Evolutionary conservation across 352 stramenopile species (phyloP), one percentile per base, ranked within the genome.

Genomic region (Blastocystis sp.): DNA sequence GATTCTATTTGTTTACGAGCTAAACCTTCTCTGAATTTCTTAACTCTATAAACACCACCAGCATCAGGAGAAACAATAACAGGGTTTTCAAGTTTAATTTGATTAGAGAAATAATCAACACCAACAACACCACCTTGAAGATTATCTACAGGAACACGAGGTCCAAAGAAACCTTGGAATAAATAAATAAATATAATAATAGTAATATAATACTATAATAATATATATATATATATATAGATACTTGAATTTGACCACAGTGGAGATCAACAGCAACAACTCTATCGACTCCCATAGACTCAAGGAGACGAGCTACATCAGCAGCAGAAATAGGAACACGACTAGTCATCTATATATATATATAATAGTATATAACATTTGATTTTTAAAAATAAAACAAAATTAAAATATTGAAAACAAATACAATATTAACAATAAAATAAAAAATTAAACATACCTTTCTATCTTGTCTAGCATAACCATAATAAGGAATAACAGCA

Each of bases 31-130:
- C 93, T 90, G 75, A 99, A 99, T 75, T 96, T 95, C 76, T 98
- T 99, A 42, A 90, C 90, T 55, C 91, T 81, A 28, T 95, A 94
- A 27, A 99, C 91, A 69, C 91, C 91, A 30, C 91, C 91, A 36
- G 91, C 91, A 73, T 99, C 91, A 5, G 91, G 91, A 42, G 88
- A 96, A 30, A 99, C 91, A 41, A 99, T 82, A 7, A 99, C 91
- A 11, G 88, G 88, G 74, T 97, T 98, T 66, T 95, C 80, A 35
- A 98, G 78, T 68, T 96, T 86, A 73, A 94, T 93, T 64, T 74
- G 84, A 34, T 41, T 46, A 55, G 78, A 81, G 68, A 92, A 91
- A 72, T 91, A 88, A 30, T 80, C 81, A 31, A 94, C 85, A 31
- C 83, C 86, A 31, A 94, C 84, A 10, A 88, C 79, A 25, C 82